These are phyloP conservation scores for Saccharomyces hybrid DNA, from an alignment of 1,139 yeast species.

Conservation along the genomic window DNA sequence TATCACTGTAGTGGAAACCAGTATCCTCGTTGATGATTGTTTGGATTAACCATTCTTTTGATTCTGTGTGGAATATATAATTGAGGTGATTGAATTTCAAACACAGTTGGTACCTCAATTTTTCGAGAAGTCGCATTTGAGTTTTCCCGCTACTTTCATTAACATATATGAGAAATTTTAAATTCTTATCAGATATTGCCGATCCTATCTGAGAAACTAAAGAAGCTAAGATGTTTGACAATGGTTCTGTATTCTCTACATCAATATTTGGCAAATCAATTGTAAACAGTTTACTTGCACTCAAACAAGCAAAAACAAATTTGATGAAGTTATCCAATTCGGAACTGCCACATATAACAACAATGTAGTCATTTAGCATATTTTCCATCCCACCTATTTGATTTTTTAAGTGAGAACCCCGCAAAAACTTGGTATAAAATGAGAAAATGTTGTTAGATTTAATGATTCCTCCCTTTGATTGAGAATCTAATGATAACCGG, in stretches of 20 bases:
- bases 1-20: conserved; percentile 5
- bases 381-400: conserved; percentile 14
- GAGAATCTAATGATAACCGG: conserved; percentile 19
- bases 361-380: conserved; percentile 14
- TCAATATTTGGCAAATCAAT: conserved; percentile 14
- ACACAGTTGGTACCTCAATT: conserved; percentile 3
- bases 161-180: conserved; percentile 11
- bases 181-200: not conserved
- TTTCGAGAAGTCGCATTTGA: conserved; percentile 6
- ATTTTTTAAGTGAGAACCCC: conserved; percentile 9
- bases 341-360: conserved; percentile 23
- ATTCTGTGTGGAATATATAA: conserved; percentile 17
- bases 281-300: conserved; percentile 14
- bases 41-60: conserved; percentile 74
- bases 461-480: conserved; percentile 14
- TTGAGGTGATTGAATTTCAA: not conserved
- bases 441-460: conserved; percentile 30
- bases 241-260: conserved; percentile 6
- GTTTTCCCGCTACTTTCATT: conserved; percentile 8
- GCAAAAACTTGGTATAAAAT: conserved; percentile 33
- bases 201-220: not conserved
- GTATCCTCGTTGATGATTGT: conserved; percentile 47
- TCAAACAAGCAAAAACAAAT: conserved; percentile 23
- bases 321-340: conserved; percentile 23
- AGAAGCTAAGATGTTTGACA: not conserved